Evolutionary conservation across 208 protist species (phyloP), one percentile per base, ranked within the genome.

Genomic region (Leishmania turanica): DNA sequence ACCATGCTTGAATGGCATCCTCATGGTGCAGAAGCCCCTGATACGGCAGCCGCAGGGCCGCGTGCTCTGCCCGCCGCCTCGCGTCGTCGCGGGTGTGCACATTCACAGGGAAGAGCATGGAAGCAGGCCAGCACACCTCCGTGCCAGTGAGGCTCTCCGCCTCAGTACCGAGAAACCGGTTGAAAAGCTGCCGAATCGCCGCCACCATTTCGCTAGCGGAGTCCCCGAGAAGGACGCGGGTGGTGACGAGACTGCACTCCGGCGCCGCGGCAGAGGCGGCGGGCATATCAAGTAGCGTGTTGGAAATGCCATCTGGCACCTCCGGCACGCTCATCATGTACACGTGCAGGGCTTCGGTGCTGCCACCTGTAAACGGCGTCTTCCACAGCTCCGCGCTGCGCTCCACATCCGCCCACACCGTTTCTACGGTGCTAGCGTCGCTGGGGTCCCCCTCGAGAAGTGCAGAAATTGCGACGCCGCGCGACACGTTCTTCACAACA

Each of bases 71-170:
- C 13, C 80, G 70, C 17, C 93, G 93, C 4, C 69, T 65, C 47
- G 66, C 76, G 42, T 89, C 82, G 45, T 79, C 64, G 8, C 64
- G 47, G 31, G 84, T 87, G 74, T 92, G 91, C 47, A 93, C 87
- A 77, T 94, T 95, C n/a, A 96, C 88, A 24, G 93, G 91, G 73
- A 89, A 86, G 31, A 77, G 66, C 45, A 95, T 79, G 42, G 54
- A 70, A 3, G 62, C 21, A 0, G 93, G 93, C 88, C 89, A 95
- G 81, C 88, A 91, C 24, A 96, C 88, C 62, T 83, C 83, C 11
- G 89, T 90, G 21, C 13, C 72, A 2, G 68, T 86, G 5, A 75
- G 62, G 0, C 15, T 27, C 17, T 45, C 77, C 13, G 62, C 31
- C 15, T 76, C 72, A n/a, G 47, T 53, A 4, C 60, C 24, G 27